These are phyloP conservation scores for Debaryomyces sp. DNA, from an alignment of 1,139 yeast species.

Conservation along the genomic window DNA sequence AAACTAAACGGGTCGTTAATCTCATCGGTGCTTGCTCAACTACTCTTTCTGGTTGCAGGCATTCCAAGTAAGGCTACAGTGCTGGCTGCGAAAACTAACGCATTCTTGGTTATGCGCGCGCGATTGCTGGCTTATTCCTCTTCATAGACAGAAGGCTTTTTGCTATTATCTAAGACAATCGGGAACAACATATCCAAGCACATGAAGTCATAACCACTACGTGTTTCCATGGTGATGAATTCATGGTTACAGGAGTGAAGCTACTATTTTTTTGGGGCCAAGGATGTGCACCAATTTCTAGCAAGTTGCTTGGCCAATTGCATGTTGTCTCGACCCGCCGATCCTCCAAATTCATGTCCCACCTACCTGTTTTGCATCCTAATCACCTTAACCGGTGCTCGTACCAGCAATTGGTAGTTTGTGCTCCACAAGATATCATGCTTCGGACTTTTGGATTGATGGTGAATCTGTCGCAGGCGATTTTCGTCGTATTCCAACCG, in stretches of 20 bases:
- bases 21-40: background rate
- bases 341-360: background rate
- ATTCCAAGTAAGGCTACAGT: background rate
- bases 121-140: constrained; percentile 1
- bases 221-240: background rate
- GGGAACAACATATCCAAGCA: background rate
- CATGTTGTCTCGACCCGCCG: background rate
- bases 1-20: background rate
- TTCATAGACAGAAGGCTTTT: background rate
- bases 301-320: background rate
- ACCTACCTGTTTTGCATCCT: background rate
- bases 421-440: background rate
- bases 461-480: background rate
- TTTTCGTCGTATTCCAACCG: constrained; percentile 1
- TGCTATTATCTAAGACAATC: background rate
- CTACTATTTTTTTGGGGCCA: background rate
- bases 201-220: background rate
- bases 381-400: background rate
- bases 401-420: background rate
- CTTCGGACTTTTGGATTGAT: background rate
- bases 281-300: background rate
- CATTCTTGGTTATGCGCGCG: constrained; percentile 5
- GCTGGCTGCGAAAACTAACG: constrained; percentile 24
- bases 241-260: background rate
- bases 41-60: background rate